Conservation (phyloP, 495 filamentous ascomycete genomes). For the Schizothecium vesticola region DNA sequence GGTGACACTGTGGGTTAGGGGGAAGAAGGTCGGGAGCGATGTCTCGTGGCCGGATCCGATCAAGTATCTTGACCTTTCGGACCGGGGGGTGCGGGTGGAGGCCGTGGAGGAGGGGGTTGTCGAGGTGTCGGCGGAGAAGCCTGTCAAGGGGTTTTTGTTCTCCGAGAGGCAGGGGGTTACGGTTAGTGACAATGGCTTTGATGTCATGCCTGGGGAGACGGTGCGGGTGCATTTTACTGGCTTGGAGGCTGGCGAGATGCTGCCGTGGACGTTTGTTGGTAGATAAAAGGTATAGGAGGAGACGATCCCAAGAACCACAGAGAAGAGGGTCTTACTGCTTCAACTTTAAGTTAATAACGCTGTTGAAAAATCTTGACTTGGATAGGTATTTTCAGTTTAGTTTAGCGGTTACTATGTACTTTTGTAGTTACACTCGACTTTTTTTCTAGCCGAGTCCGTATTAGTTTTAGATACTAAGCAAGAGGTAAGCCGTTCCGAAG, state of each 20-base stretch:
- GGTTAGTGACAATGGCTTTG: slow-evolving; percentile 45
- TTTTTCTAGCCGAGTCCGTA: too few species aligned
- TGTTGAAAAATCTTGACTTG: too few species aligned
- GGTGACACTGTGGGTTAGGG: slow-evolving; percentile 40
- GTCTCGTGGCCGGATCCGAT: slow-evolving; percentile 78
- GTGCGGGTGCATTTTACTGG: slow-evolving; percentile 27
- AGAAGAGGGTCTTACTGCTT: too few species aligned
- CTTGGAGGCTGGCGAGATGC: slow-evolving; percentile 1
- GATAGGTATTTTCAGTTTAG: too few species aligned
- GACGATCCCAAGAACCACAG: too few species aligned
- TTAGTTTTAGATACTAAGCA: too few species aligned
- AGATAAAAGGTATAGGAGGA: not conserved
- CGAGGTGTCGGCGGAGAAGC: slow-evolving; percentile 32
- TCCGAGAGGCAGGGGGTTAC: slow-evolving; percentile 36
- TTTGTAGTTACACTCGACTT: too few species aligned
- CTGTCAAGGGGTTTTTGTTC: slow-evolving; percentile 46
- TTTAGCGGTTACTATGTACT: too few species aligned
- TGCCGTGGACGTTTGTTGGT: slow-evolving; percentile 26
- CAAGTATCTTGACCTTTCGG: slow-evolving; percentile 65
- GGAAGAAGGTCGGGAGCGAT: slow-evolving; percentile 52
- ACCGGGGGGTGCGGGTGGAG: slow-evolving; percentile 27
- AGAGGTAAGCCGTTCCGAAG: too few species aligned
- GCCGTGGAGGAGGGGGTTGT: slow-evolving; percentile 8
- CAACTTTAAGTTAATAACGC: too few species aligned
- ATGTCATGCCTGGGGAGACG: slow-evolving; percentile 39